Evolutionary conservation across 352 stramenopile genomes (phyloP).

Genomic region (Phytophthora nicotianae): DNA sequence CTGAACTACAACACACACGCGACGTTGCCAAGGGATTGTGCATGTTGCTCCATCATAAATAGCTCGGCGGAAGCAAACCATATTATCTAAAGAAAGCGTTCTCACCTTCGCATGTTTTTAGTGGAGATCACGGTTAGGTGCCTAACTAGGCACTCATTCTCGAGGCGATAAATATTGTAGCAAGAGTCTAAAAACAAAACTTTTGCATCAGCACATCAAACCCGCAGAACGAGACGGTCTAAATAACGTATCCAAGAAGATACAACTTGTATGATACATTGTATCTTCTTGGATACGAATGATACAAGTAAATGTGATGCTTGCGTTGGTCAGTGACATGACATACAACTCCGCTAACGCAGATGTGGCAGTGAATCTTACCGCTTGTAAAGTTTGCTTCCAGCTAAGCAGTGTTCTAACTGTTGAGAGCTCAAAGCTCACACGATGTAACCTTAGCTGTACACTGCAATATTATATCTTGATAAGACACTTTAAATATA

Average conservation of each 20-base stretch:
- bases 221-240: neutral
- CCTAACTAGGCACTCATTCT: too few relatives aligned
- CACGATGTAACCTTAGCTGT: neutral
- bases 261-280: neutral
- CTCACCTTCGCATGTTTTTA: slow-evolving; percentile 2
- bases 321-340: neutral
- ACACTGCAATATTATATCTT: neutral
- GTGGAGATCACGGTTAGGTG: too few relatives aligned
- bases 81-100: slow-evolving; percentile 5
- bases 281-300: too few relatives aligned
- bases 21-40: slow-evolving; percentile 11
- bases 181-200: too few relatives aligned
- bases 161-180: too few relatives aligned
- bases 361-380: neutral
- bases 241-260: neutral
- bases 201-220: neutral
- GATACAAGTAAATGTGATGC: too few relatives aligned
- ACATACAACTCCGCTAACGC: neutral
- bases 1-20: slow-evolving; percentile 1
- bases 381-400: neutral
- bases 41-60: slow-evolving; percentile 10
- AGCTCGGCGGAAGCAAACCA: neutral
- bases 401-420: neutral
- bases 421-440: neutral
- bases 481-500: neutral